Conservation (phyloP, 257 asterid genomes). For the Primulina huaijiensis region DNA sequence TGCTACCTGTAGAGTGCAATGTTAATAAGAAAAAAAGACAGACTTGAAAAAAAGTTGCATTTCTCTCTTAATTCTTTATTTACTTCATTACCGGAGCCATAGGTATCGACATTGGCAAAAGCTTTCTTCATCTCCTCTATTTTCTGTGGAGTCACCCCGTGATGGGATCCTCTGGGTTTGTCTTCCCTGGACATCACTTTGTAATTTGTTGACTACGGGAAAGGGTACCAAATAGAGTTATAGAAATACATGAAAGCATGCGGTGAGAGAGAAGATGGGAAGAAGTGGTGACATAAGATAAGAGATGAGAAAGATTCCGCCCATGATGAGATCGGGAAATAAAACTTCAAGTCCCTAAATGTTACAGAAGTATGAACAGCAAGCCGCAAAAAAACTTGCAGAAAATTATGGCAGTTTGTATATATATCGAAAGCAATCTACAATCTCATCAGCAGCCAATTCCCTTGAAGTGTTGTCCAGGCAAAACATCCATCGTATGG, state of each 20-base stretch:
- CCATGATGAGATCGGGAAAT: constrained; percentile 1
- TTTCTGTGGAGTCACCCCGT: constrained; percentile 69
- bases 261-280: background rate
- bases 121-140: constrained; percentile 90
- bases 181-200: constrained; percentile 56
- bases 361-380: constrained; percentile 3
- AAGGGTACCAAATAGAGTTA: constrained; percentile 8
- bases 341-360: constrained; percentile 4
- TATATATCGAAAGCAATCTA: too few species aligned
- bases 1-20: constrained; percentile 50
- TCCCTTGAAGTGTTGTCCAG: too few species aligned
- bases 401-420: background rate
- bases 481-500: background rate
- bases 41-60: constrained; percentile 1
- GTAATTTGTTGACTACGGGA: constrained; percentile 50
- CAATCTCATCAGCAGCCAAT: too few species aligned
- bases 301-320: background rate
- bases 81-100: constrained; percentile 65
- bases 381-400: background rate
- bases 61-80: background rate
- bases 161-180: constrained; percentile 70
- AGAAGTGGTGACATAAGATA: background rate
- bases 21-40: constrained; percentile 16
- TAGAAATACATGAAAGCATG: constrained; percentile 11
- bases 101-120: constrained; percentile 78